Base-by-base conservation (phyloP, 495 filamentous ascomycete genomes). In the Trichoderma parareesei region DNA sequence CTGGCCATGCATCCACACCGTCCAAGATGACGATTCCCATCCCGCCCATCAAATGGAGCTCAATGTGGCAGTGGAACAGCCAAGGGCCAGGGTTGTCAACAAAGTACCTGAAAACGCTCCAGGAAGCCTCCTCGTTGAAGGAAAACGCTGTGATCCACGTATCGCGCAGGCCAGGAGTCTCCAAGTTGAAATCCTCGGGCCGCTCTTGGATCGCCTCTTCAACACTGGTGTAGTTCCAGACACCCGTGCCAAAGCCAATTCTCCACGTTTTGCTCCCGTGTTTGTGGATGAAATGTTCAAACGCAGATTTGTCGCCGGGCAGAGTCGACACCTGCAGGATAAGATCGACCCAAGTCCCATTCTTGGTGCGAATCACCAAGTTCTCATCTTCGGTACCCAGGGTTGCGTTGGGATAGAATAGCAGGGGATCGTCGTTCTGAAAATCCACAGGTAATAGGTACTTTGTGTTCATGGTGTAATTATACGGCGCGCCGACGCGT, bases 241-340 rank as follows among this genome's bases (percentile, higher is more conserved):
- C 46, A 20, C 46, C 46, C 2, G 46, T 49, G 9, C 46, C 46
- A 20, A 49, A 49, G n/a, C 46, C 46, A 49, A 49, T 49, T 49
- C 46, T 49, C 46, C 46, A 49, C 5, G 46, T 49, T 49, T 49
- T 49, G n/a, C 46, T 49, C 16, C 46, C 46, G 46, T 49, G 46
- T 27, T 49, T 49, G 20, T 49, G 46, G 5, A 49, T 49, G 46
- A 49, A 49, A 20, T 49, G 46, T 18, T 49, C 46, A 20, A 49
- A 49, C 9, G 46, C 46, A 5, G 46, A 49, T 18, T n/a, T 20
- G n/a, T 49, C 46, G 5, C 46, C 46, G 5, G 46, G 46, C n/a
- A 49, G 16, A 18, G 46, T 49, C 7, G 46, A 49, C 18, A 49
- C 46, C 5, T 49, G 46, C 14, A 49, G 18, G n/a, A 49, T 49